phyloP scores from a whole-genome alignment of 768 basidiomycete species.

The Agaricus sinodeliciosus region DNA sequence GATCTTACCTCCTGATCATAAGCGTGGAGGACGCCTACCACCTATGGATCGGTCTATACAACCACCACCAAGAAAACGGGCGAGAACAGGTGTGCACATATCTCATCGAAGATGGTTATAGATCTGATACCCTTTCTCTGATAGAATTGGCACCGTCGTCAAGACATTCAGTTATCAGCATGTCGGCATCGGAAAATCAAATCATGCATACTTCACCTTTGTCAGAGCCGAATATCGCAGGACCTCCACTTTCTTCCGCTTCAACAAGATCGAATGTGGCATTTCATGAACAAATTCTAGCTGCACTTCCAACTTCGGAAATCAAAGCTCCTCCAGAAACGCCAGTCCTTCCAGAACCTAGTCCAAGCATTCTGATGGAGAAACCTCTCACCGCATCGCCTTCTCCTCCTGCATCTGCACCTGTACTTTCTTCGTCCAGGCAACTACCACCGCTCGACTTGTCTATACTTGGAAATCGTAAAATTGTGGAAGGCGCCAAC shows the following conservation, averaged over 20 bases:
- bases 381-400: neutral
- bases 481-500: constrained; percentile 23
- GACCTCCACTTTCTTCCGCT: constrained; percentile 15
- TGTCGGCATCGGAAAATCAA: constrained; percentile 40
- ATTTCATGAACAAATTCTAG: neutral
- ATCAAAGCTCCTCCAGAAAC: neutral
- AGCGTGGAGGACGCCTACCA: constrained; percentile 48
- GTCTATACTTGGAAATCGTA: constrained; percentile 11
- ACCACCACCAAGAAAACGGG: constrained; percentile 51
- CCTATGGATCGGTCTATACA: constrained; percentile 34
- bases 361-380: neutral
- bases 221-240: constrained; percentile 10
- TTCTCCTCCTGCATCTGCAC: neutral
- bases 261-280: constrained; percentile 8
- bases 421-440: neutral
- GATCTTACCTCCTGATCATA: constrained; percentile 74
- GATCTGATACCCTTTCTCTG: neutral
- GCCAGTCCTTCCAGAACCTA: neutral
- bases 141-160: constrained; percentile 32
- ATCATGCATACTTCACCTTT: constrained; percentile 21
- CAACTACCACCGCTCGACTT: neutral
- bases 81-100: constrained; percentile 35
- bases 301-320: neutral
- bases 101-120: constrained; percentile 1
- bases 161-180: constrained; percentile 40